Evolutionary conservation across 2,329 filamentous ascomycete genomes (phyloP).

Genomic region (Lecanicillium sp.): DNA sequence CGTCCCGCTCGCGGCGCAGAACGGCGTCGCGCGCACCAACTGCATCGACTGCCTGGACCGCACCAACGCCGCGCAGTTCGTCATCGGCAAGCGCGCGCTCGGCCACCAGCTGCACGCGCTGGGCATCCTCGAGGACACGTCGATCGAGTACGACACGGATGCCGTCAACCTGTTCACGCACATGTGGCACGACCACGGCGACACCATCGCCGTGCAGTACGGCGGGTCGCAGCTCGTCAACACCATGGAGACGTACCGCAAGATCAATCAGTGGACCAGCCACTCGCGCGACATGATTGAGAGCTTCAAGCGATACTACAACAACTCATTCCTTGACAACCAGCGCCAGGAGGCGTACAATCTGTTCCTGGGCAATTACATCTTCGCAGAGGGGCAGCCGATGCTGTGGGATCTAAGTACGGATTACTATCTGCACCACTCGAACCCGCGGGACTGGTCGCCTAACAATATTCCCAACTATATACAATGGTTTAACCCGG

Average conservation of each 20-base stretch:
- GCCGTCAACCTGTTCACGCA: conserved; percentile 94
- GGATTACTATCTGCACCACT: conserved; percentile 94
- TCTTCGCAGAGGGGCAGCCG: conserved; percentile 77
- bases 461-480: conserved; percentile 62
- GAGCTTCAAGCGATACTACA: conserved; percentile 98
- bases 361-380: conserved; percentile 92
- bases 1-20: conserved; percentile 64
- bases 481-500: conserved; percentile 80
- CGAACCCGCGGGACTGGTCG: conserved; percentile 69
- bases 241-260: conserved; percentile 98
- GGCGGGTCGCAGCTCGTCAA: conserved; percentile 96
- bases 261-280: conserved; percentile 98
- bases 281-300: conserved; percentile 98
- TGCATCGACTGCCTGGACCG: conserved; percentile 97
- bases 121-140: conserved; percentile 73
- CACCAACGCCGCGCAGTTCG: conserved; percentile 96
- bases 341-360: conserved; percentile 98
- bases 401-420: conserved; percentile 96
- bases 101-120: conserved; percentile 89
- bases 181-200: conserved; percentile 97
- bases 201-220: conserved; percentile 96
- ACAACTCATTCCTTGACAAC: conserved; percentile 97
- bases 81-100: conserved; percentile 90
- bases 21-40: conserved; percentile 89
- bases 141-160: conserved; percentile 89